These are phyloP conservation scores for Calocera viscosa DNA, from an alignment of 768 basidiomycete genomes.

Conservation along the genomic window DNA sequence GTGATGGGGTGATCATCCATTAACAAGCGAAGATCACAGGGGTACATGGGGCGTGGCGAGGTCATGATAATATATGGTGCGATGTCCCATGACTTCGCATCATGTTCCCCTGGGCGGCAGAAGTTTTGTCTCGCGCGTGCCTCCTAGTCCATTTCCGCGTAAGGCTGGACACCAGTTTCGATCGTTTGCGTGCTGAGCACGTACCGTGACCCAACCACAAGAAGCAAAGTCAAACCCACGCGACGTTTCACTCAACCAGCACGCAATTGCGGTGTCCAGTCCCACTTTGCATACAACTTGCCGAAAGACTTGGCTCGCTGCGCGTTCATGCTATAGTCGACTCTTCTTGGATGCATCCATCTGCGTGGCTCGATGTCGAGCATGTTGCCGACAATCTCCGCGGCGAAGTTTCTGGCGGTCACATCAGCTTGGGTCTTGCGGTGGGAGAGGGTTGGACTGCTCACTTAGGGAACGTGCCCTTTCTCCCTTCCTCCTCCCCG, in stretches of 20 bases:
- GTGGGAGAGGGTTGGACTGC: slow-evolving; percentile 16
- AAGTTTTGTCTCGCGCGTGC: not conserved
- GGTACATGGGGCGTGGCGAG: not conserved
- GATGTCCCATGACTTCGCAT: not conserved
- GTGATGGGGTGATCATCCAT: no score
- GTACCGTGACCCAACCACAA: no score
- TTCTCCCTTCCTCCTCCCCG: slow-evolving; percentile 69
- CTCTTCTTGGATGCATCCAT: slow-evolving; percentile 68
- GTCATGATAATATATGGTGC: not conserved
- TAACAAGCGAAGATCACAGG: no score
- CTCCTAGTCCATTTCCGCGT: no score
- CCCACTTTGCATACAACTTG: slow-evolving; percentile 48
- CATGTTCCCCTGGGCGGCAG: not conserved
- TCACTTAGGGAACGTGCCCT: slow-evolving; percentile 81
- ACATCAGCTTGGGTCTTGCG: not conserved
- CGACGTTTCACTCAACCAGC: not conserved
- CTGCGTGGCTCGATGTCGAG: slow-evolving; percentile 73
- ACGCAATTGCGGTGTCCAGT: slow-evolving; percentile 30
- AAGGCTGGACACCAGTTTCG: no score
- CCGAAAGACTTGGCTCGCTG: slow-evolving; percentile 59
- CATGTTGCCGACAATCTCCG: slow-evolving; percentile 86
- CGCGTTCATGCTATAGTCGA: slow-evolving; percentile 59
- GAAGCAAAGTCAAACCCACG: not conserved
- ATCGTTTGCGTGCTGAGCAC: no score
- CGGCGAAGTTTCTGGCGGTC: slow-evolving; percentile 68